These are phyloP conservation scores for Hanseniaspora nectarophila DNA, from an alignment of 805 yeast species.

Conservation along the genomic window DNA sequence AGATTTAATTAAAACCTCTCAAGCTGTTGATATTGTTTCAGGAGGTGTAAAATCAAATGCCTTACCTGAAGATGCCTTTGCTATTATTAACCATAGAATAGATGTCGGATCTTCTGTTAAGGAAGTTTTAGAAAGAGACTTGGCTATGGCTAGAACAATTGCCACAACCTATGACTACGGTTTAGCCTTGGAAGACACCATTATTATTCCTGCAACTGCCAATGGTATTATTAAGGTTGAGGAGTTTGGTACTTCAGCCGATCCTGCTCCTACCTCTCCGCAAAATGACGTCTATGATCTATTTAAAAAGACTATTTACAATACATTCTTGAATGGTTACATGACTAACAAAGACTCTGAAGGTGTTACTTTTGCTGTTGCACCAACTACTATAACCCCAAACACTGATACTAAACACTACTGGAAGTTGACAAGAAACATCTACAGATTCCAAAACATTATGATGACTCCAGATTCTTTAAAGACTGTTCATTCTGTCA, in stretches of 20 bases:
- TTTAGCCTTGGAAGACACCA: conserved; percentile 24
- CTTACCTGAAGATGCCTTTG: conserved; percentile 50
- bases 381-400: conserved; percentile 45
- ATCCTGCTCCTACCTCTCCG: conserved; percentile 34
- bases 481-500: conserved; percentile 45
- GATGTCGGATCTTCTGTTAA: conserved; percentile 42
- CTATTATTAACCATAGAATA: conserved; percentile 53
- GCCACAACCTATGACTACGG: conserved; percentile 43
- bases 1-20: conserved; percentile 47
- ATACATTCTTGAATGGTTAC: conserved; percentile 42
- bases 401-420: conserved; percentile 54
- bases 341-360: conserved; percentile 21
- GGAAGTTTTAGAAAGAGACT: conserved; percentile 32
- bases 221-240: conserved; percentile 26
- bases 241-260: conserved; percentile 20
- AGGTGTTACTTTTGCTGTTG: conserved; percentile 25
- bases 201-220: conserved; percentile 21
- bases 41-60: conserved; percentile 75
- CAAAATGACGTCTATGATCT: conserved; percentile 30
- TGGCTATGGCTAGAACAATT: conserved; percentile 29
- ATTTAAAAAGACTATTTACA: conserved; percentile 43
- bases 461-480: conserved; percentile 18
- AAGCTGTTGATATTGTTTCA: conserved; percentile 51
- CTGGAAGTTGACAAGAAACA: conserved; percentile 44
- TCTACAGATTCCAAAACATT: conserved; percentile 37